Evolutionary conservation across 495 filamentous ascomycete genomes (phyloP), one percentile per base, ranked within the genome.

Genomic region (Cairneyella variabilis): DNA sequence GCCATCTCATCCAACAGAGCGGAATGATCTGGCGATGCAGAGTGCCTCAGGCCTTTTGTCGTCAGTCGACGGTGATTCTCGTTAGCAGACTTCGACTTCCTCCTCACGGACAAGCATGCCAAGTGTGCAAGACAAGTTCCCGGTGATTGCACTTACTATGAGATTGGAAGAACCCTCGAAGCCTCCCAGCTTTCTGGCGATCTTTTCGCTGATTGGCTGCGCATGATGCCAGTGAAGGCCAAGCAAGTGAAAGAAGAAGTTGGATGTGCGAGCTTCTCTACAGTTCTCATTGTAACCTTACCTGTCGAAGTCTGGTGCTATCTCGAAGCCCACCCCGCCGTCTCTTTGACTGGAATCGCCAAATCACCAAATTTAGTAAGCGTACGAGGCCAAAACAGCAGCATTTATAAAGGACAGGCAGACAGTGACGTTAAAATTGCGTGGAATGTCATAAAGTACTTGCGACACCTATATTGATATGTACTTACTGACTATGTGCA

Each of bases 191-290:
- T 54, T 8, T 49, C 49, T 0, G 32, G 43, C 1, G 45, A 58
- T 30, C 38, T 54, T 8, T 54, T 58, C 18, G n/a, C 42, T 16
- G 37, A 54, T 17, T 43, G 44, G 43, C 20, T 58, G 6, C 23
- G 23, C 16, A 18, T 37, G 16, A 38, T 58, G 1, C 49, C 56
- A 20, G 18, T 23, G 11, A 34, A 36, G 3, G 30, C 42, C n/a
- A 50, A 23, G 12, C 43, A 46, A 14, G 49, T 58, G 14, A 58
- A 54, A 26, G 48, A 53, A 30, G 56, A 54, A 46, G 56, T 50
- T 5, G 56, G 42, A 12, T 49, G 53, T 39, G 48, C 53, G 22
- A 58, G 49, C 17, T 34, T 21, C 8, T 48, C 56, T 6, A 36
- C 56, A 12, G 40, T 59, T 22, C 51, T 54, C 7, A 51, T 54